Evolutionary conservation across 2,329 filamentous ascomycete genomes (phyloP), one percentile per base, ranked within the genome.

Genomic region (Apiospora arundinis): DNA sequence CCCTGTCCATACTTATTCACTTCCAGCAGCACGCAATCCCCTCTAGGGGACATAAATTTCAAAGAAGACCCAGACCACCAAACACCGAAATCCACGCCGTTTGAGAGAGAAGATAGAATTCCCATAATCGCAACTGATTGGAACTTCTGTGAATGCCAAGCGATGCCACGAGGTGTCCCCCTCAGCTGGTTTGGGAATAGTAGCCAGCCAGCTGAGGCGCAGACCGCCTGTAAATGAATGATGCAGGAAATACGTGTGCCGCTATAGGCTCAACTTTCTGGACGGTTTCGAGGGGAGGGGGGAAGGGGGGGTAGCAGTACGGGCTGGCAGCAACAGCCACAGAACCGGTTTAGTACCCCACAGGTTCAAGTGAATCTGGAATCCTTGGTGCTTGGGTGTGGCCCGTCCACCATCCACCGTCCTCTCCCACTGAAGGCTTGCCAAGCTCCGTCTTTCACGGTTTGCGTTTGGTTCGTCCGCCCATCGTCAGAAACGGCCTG

Each of bases 341-440:
- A 63, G 56, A 63, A 63, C 56, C 56, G 56, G 56, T 63, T 63
- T 63, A 12, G 56, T n/a, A 63, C 32, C 56, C 56, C 56, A 63
- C 56, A 63, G 32, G 56, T 63, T 40, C 56, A 63, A 63, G 32
- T 37, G 56, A 12, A 63, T 32, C 32, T 32, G 32, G 32, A 32
- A 32, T 32, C 32, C 32, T 63, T 18, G 21, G 21, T 60, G 16
- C 23, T 60, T 60, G 44, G 12, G 44, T 46, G 5, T 40, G 48
- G n/a, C 14, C 45, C 45, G 49, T 56, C 49, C 25, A 28, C 45
- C 45, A 40, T 40, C 37, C 4, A 40, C 37, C 37, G 37, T 42
- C 42, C 12, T 45, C 42, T 45, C 42, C 40, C 32, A 32, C 32
- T 32, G 12, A 45, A 32, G 49, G n/a, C n/a, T 25, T 32, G 49